Evolutionary conservation across 1,284 basidiomycete species (phyloP).

Genomic region (Blastosporella zonata): DNA sequence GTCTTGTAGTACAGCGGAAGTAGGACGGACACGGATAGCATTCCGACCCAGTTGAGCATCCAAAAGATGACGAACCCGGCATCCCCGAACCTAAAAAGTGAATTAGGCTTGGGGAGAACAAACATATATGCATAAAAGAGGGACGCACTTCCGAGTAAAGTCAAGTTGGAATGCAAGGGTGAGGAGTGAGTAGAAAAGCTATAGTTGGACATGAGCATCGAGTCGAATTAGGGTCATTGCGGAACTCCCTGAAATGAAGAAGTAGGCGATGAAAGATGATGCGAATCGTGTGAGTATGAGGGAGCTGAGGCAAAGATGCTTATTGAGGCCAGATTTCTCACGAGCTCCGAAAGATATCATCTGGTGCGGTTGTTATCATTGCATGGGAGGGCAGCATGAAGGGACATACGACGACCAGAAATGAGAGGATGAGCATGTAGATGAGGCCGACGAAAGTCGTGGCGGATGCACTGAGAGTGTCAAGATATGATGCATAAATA

Average conservation of each 20-base stretch:
- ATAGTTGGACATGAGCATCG: neutral
- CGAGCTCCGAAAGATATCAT: slow-evolving; percentile 32
- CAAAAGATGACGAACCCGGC: slow-evolving; percentile 74
- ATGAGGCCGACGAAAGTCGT: slow-evolving; percentile 70
- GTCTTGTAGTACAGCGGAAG: neutral
- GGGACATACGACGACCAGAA: slow-evolving; percentile 34
- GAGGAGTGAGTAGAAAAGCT: slow-evolving; percentile 61
- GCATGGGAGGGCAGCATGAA: no score
- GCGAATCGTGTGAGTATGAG: slow-evolving; percentile 56
- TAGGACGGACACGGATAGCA: slow-evolving; percentile 51
- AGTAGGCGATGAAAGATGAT: slow-evolving; percentile 55
- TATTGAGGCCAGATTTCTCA: slow-evolving; percentile 45
- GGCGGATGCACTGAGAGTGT: slow-evolving; percentile 56
- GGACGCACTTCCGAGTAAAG: slow-evolving; percentile 43
- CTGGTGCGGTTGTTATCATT: slow-evolving; percentile 24
- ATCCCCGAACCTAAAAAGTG: slow-evolving; percentile 38
- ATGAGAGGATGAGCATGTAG: slow-evolving; percentile 65
- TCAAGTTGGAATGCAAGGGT: slow-evolving; percentile 65
- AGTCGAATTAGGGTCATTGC: neutral
- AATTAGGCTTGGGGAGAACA: neutral
- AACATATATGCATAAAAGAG: neutral
- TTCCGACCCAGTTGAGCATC: slow-evolving; percentile 67
- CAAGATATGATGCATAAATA: neutral
- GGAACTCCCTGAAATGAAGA: slow-evolving; percentile 55
- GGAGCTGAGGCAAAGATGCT: slow-evolving; percentile 47